Evolutionary conservation across 306 rosid genomes (phyloP), one percentile per base, ranked within the genome.

Genomic region (Cyamopsis tetragonoloba): DNA sequence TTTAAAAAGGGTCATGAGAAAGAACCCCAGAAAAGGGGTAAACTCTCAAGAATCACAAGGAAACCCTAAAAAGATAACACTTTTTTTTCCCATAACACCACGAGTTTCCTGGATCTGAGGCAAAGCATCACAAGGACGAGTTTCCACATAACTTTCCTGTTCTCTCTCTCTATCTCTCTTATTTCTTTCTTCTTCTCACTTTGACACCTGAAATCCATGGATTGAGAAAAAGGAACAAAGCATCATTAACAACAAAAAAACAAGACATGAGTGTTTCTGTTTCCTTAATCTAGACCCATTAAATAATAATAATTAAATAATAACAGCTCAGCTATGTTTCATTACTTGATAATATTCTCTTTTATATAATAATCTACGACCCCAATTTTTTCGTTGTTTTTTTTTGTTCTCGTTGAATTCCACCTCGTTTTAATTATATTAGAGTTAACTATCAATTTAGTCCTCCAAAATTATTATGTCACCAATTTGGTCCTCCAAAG

Each of bases 71-170:
- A 82, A 82, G 82, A 83, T 70, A 47, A 71, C 20, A 76, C 68
- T 60, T 79, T 81, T 58, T 19, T 83, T 61, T n/a, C 78, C 73
- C 80, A 57, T 39, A 81, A 43, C 71, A 55, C 51, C 61, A 64
- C 46, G 79, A 80, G 78, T 89, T 89, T 77, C 96, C 96, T 83
- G 91, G 95, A 92, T 87, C 98, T 85, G 83, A 84, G 96, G 98
- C 91, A 92, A 92, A 73, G 46, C 82, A 80, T 75, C 82, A 68
- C 69, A 69, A 75, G 85, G 86, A 28, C 39, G 0, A 4, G 30
- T n/a, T n/a, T n/a, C n/a, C n/a, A n/a, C n/a, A n/a, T n/a, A n/a
- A n/a, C n/a, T n/a, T n/a, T n/a, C n/a, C n/a, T n/a, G n/a, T n/a
- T n/a, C n/a, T n/a, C 18, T 70, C 91, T 80, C 60, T 34, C 83